Percentiles rank a stretch among this genome's conserved stretches.
Evolutionary conservation across 495 filamentous ascomycete species (phyloP).

Genomic region (Penicillium coprophilum): DNA sequence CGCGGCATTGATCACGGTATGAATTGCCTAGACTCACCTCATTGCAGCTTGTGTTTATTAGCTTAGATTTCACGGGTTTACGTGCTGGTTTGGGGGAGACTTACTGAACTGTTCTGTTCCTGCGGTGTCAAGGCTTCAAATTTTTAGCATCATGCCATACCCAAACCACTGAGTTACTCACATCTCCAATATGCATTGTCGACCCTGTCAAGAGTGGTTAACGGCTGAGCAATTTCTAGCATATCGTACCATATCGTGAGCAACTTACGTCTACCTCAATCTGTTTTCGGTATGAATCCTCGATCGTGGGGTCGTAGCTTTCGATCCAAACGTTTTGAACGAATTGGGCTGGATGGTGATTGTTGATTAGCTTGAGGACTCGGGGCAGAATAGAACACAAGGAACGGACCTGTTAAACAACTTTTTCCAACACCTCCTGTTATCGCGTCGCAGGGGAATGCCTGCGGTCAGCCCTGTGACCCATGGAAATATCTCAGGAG

Average conservation of each 20-base stretch:
- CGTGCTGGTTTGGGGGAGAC: slow-evolving; percentile 32
- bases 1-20: neutral
- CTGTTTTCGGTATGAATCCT: slow-evolving; percentile 95
- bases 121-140: slow-evolving; percentile 81
- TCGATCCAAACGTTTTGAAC: slow-evolving; percentile 99
- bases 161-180: slow-evolving; percentile 43
- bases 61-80: slow-evolving; percentile 14
- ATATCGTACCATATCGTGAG: slow-evolving; percentile 34
- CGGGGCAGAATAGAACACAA: slow-evolving; percentile 7
- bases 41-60: slow-evolving; percentile 59
- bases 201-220: slow-evolving; percentile 60
- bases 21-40: slow-evolving; percentile 52
- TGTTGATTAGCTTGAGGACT: slow-evolving; percentile 19
- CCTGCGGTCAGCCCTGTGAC: slow-evolving; percentile 14
- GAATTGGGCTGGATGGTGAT: slow-evolving; percentile 73
- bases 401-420: slow-evolving; percentile 83
- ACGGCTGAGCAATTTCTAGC: slow-evolving; percentile 9
- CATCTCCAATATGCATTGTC: slow-evolving; percentile 97
- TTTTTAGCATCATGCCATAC: slow-evolving; percentile 7
- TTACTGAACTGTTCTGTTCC: slow-evolving; percentile 98
- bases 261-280: slow-evolving; percentile 83
- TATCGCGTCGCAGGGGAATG: slow-evolving; percentile 9
- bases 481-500: slow-evolving; percentile 3
- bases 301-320: slow-evolving; percentile 97
- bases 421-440: slow-evolving; percentile 96